Evolutionary conservation across 2,329 filamentous ascomycete species (phyloP).

Genomic region (Rhexocercosporidium sp.): DNA sequence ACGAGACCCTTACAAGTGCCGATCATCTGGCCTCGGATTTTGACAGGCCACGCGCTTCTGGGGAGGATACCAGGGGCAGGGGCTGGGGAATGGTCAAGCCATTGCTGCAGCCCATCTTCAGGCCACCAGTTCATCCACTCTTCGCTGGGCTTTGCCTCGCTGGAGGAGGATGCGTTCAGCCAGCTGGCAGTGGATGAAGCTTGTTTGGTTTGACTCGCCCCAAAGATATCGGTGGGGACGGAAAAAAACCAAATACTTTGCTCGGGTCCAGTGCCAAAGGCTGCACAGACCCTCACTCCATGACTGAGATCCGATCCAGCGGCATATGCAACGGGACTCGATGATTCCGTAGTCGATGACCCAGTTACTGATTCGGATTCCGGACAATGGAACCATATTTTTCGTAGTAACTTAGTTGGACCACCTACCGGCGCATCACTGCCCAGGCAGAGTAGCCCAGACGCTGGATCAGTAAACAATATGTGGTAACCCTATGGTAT

Average conservation of each 20-base stretch:
- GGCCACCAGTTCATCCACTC: conserved; percentile 48
- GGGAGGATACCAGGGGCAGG: conserved; percentile 34
- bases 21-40: conserved; percentile 55
- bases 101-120: conserved; percentile 43
- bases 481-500: conserved; percentile 56
- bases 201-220: conserved; percentile 40
- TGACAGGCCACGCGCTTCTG: conserved; percentile 51
- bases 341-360: background rate
- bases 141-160: conserved; percentile 29
- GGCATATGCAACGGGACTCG: conserved; percentile 57
- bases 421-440: conserved; percentile 62
- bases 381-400: conserved; percentile 55
- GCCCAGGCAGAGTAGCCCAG: conserved; percentile 62
- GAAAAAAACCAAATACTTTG: conserved; percentile 63
- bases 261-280: conserved; percentile 52
- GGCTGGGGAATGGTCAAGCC: conserved; percentile 40
- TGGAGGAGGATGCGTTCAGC: conserved; percentile 13
- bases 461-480: conserved; percentile 66
- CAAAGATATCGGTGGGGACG: conserved; percentile 62
- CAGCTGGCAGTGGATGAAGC: conserved; percentile 17
- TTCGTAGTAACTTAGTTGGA: conserved; percentile 61
- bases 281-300: conserved; percentile 63
- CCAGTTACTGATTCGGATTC: conserved; percentile 15
- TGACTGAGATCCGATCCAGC: conserved; percentile 60
- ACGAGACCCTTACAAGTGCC: conserved; percentile 51